Percentiles rank a stretch among this genome's conserved stretches.
Conservation (phyloP, 257 asterid genomes). For the Prunella vulgaris region DNA sequence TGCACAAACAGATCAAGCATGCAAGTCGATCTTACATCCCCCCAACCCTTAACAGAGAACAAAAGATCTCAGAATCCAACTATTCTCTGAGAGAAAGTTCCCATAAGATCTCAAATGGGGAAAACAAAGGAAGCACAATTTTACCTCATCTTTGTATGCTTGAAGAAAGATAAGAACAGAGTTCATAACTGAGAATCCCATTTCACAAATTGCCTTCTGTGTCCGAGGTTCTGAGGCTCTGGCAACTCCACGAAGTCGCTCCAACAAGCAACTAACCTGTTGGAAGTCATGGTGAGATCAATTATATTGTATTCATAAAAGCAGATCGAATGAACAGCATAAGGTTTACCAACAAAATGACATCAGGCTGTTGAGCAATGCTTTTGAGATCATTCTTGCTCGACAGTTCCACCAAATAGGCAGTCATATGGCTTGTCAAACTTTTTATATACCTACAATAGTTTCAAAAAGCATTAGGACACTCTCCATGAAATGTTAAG, state of each 20-base stretch:
- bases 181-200: conserved; percentile 72
- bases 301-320: neutral
- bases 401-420: conserved; percentile 68
- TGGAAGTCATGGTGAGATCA: conserved; percentile 23
- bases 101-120: conserved; percentile 8
- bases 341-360: conserved; percentile 61
- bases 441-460: conserved; percentile 58
- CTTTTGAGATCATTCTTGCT: conserved; percentile 63
- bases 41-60: neutral
- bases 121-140: conserved; percentile 1
- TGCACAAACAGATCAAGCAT: neutral
- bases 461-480: conserved; percentile 17
- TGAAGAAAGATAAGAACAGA: conserved; percentile 72
- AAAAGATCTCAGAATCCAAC: conserved; percentile 9
- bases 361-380: conserved; percentile 83
- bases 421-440: conserved; percentile 67
- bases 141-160: conserved; percentile 85
- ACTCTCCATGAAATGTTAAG: conserved; percentile 21
- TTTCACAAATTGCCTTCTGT: conserved; percentile 82
- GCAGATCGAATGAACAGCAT: conserved; percentile 9
- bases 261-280: conserved; percentile 88
- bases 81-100: conserved; percentile 20
- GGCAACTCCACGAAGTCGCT: conserved; percentile 98
- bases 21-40: neutral
- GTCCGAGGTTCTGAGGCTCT: conserved; percentile 85